Percentiles rank a stretch among this genome's conserved stretches.
These are phyloP conservation scores for Ampelocalamus luodianensis DNA, from an alignment of 176 grass and related monocot species.

Conservation along the genomic window DNA sequence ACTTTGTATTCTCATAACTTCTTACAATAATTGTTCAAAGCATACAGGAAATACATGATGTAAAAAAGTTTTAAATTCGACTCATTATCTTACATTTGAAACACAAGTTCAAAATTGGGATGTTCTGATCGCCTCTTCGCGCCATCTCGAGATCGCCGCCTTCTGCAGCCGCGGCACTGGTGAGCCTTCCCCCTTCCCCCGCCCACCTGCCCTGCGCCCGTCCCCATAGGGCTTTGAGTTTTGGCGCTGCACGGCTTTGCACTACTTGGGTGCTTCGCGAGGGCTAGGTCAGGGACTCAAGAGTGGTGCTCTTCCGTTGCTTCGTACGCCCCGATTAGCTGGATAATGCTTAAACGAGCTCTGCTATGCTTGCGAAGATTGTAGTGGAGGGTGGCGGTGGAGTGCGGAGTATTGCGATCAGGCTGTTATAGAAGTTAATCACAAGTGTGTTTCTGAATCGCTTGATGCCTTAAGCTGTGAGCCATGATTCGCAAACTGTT, in stretches of 20 bases:
- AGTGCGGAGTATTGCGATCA: background rate
- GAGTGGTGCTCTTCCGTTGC: background rate
- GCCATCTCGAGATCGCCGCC: constrained; percentile 41
- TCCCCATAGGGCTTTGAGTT: constrained; percentile 21
- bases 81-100: too few relatives aligned
- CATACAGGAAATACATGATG: too few relatives aligned
- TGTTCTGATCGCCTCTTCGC: too few relatives aligned
- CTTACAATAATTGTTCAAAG: too few relatives aligned
- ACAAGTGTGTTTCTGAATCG: background rate
- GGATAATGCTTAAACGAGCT: background rate
- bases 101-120: too few relatives aligned
- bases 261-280: background rate
- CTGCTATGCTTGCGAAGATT: background rate
- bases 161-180: constrained; percentile 58
- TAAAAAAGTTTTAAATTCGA: too few relatives aligned
- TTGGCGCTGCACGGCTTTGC: background rate
- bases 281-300: background rate
- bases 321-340: background rate
- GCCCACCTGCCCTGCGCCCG: too few relatives aligned
- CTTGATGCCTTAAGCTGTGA: background rate
- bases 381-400: background rate
- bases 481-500: background rate
- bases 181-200: constrained; percentile 17
- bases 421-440: background rate
- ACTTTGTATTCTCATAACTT: too few relatives aligned